Evolutionary conservation across 1,284 basidiomycete species (phyloP).

Genomic region (Ganoderma meredithae): DNA sequence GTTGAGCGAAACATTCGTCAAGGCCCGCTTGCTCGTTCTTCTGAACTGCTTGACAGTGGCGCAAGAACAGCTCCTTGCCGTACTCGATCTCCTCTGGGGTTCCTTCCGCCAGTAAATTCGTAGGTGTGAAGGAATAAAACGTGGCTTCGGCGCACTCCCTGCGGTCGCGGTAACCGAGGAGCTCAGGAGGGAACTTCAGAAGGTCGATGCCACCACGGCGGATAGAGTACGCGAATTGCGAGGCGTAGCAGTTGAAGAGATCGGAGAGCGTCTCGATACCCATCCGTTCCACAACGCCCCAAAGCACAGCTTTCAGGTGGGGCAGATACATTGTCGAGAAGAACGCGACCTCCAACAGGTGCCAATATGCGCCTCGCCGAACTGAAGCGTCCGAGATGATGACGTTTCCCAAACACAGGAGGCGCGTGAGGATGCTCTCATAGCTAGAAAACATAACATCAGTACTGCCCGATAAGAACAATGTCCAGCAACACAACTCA

Average conservation of each 20-base stretch:
- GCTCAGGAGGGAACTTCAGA: constrained; percentile 67
- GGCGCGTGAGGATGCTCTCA: constrained; percentile 82
- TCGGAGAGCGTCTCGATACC: constrained; percentile 71
- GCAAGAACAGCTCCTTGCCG: constrained; percentile 59
- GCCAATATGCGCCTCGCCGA: constrained; percentile 89
- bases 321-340: constrained; percentile 54
- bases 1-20: constrained; percentile 72
- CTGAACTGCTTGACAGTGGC: constrained; percentile 70
- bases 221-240: constrained; percentile 77
- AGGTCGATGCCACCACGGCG: constrained; percentile 61
- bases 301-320: constrained; percentile 74
- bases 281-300: constrained; percentile 69
- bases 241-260: constrained; percentile 83
- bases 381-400: constrained; percentile 84
- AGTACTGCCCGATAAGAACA: constrained; percentile 20
- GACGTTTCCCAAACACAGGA: constrained; percentile 84
- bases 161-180: constrained; percentile 76
- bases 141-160: constrained; percentile 66
- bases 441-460: constrained; percentile 51
- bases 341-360: constrained; percentile 79
- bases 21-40: constrained; percentile 61
- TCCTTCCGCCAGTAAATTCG: constrained; percentile 56
- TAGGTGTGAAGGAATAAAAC: constrained; percentile 69
- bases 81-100: constrained; percentile 40
- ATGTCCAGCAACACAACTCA: constrained; percentile 43